Conservation (phyloP, 2,329 filamentous ascomycete species). For the Aureobasidium namibiae region DNA sequence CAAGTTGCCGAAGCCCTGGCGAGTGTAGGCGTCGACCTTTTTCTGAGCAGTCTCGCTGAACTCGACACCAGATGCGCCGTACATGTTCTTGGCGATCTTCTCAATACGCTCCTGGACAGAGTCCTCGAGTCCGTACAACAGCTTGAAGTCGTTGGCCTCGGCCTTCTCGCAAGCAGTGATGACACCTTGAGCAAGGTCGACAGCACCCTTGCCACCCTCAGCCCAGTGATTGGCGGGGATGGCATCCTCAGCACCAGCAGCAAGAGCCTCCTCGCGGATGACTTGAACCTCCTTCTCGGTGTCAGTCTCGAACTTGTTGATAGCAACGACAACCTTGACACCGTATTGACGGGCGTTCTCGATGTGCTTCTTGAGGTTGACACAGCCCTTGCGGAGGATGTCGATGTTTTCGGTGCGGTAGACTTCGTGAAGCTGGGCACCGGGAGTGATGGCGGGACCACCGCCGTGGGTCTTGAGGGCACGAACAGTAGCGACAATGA, state of each 20-base stretch:
- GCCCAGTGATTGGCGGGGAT: slow-evolving; percentile 96
- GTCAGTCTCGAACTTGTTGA: slow-evolving; percentile 94
- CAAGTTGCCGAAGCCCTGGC: slow-evolving; percentile 84
- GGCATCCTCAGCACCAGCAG: slow-evolving; percentile 88
- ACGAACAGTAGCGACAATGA: slow-evolving; percentile 90
- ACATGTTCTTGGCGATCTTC: slow-evolving; percentile 85
- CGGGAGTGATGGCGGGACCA: slow-evolving; percentile 85
- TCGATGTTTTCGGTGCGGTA: slow-evolving; percentile 94
- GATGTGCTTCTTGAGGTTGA: slow-evolving; percentile 95
- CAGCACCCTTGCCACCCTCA: slow-evolving; percentile 80
- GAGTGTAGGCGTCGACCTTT: slow-evolving; percentile 91
- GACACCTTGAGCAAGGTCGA: slow-evolving; percentile 81
- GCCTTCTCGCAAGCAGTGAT: slow-evolving; percentile 74
- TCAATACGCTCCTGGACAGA: slow-evolving; percentile 84
- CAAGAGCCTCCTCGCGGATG: slow-evolving; percentile 81
- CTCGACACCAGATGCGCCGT: slow-evolving; percentile 80
- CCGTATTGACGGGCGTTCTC: slow-evolving; percentile 82
- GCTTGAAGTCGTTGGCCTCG: slow-evolving; percentile 67
- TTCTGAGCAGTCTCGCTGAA: slow-evolving; percentile 91
- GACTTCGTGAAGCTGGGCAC: slow-evolving; percentile 73
- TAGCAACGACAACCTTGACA: slow-evolving; percentile 88
- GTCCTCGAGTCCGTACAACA: slow-evolving; percentile 75
- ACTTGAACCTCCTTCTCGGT: slow-evolving; percentile 86
- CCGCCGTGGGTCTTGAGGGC: slow-evolving; percentile 96
- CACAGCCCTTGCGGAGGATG: slow-evolving; percentile 77